These are phyloP conservation scores for Aspergillus caelatus DNA, from an alignment of 2,329 filamentous ascomycete genomes.

Conservation along the genomic window DNA sequence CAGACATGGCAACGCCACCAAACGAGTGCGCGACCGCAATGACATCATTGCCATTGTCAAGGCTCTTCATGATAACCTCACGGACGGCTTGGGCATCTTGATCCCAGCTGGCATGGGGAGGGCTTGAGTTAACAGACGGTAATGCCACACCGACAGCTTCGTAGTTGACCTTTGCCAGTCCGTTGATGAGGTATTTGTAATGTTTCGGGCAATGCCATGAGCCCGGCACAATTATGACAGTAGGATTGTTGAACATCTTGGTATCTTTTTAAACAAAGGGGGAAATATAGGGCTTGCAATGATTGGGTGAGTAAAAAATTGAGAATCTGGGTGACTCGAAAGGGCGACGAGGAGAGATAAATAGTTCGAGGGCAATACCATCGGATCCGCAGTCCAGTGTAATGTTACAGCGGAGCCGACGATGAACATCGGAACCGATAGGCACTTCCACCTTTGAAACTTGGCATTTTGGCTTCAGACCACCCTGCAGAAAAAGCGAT, in stretches of 20 bases:
- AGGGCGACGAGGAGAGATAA: not conserved
- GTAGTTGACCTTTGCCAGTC: slow-evolving; percentile 22
- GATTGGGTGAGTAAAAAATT: not conserved
- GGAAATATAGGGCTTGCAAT: not conserved
- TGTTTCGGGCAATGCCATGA: slow-evolving; percentile 31
- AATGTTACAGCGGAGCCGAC: not conserved
- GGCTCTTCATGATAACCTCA: slow-evolving; percentile 21
- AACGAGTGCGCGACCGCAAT: slow-evolving; percentile 37
- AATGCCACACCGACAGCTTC: slow-evolving; percentile 25
- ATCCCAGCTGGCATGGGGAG: slow-evolving; percentile 28
- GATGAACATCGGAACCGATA: not conserved
- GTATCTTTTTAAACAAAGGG: not conserved
- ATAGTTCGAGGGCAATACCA: not conserved
- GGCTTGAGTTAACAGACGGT: slow-evolving; percentile 30
- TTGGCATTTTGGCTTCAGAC: not conserved
- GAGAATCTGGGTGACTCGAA: not conserved
- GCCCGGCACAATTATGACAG: slow-evolving; percentile 34
- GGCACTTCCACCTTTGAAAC: not conserved
- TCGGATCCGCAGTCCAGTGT: not conserved
- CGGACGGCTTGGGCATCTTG: slow-evolving; percentile 30
- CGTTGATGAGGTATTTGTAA: slow-evolving; percentile 25
- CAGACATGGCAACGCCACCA: slow-evolving; percentile 34
- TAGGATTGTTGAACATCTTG: slow-evolving; percentile 24
- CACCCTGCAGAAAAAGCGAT: not conserved
- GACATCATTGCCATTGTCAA: slow-evolving; percentile 32